Conservation (phyloP, 441 rosid species). For the Croton laevigatus region DNA sequence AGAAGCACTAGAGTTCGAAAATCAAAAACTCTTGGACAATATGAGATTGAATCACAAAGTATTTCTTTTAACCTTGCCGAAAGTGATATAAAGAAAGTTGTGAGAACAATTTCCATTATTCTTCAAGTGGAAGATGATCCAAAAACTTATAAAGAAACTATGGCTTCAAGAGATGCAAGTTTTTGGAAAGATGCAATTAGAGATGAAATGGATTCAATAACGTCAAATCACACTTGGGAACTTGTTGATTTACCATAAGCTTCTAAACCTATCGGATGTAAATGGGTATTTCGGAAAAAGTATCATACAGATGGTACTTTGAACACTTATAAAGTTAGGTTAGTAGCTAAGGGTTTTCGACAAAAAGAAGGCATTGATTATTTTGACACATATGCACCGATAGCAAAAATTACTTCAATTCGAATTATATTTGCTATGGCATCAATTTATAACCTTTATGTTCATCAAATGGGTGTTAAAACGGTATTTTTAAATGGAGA, state of each 20-base stretch:
- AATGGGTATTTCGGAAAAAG: neutral
- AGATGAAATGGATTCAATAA: neutral
- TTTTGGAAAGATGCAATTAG: neutral
- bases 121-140: slow-evolving; percentile 8
- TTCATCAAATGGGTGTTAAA: neutral
- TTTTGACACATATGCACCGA: slow-evolving; percentile 10
- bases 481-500: neutral
- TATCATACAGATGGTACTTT: neutral
- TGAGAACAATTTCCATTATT: neutral
- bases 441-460: slow-evolving; percentile 2
- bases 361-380: neutral
- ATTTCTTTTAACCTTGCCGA: neutral
- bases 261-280: neutral
- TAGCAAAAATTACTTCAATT: neutral
- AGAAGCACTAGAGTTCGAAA: no score
- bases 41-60: no score
- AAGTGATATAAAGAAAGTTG: neutral
- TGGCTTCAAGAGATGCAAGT: neutral
- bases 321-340: neutral
- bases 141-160: neutral
- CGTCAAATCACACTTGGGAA: neutral
- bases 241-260: neutral
- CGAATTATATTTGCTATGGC: neutral
- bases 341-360: neutral
- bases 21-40: no score